Evolutionary conservation across 2,329 filamentous ascomycete species (phyloP).

Genomic region (Fusarium compactum): DNA sequence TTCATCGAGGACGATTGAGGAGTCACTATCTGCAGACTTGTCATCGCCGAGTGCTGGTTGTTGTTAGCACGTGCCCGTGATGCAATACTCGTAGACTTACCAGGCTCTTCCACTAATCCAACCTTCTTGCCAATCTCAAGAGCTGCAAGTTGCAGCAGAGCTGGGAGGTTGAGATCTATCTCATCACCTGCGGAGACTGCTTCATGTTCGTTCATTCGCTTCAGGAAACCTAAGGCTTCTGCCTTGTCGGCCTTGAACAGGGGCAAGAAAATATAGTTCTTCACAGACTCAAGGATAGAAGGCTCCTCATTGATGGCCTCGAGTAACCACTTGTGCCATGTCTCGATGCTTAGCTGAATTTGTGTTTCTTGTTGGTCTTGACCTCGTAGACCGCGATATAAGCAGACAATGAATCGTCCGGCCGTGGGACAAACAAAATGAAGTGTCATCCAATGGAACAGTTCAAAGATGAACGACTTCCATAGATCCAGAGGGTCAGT

Average conservation of each 20-base stretch:
- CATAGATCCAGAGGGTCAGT: constrained; percentile 54
- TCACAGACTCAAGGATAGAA: constrained; percentile 70
- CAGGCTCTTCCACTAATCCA: constrained; percentile 76
- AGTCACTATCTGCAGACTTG: constrained; percentile 33
- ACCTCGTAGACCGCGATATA: constrained; percentile 63
- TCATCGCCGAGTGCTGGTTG: constrained; percentile 46
- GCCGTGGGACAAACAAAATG: constrained; percentile 70
- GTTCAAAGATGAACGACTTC: constrained; percentile 62
- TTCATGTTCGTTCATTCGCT: constrained; percentile 64
- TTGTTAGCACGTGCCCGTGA: constrained; percentile 31
- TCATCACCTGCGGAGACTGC: constrained; percentile 60
- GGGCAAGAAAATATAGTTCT: constrained; percentile 72
- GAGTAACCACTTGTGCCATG: constrained; percentile 70
- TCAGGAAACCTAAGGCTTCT: constrained; percentile 69
- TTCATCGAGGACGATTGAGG: constrained; percentile 54
- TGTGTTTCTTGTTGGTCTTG: constrained; percentile 40
- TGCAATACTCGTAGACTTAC: constrained; percentile 51
- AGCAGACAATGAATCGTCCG: constrained; percentile 70
- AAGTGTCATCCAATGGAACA: constrained; percentile 68
- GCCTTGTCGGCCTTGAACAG: constrained; percentile 70
- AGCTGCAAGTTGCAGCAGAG: constrained; percentile 73
- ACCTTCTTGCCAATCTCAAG: constrained; percentile 78
- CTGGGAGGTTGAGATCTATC: constrained; percentile 63
- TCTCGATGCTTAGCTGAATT: constrained; percentile 51
- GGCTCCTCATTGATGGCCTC: constrained; percentile 62